Evolutionary conservation across 2,329 filamentous ascomycete species (phyloP).

Genomic region (Clarireedia sp.): DNA sequence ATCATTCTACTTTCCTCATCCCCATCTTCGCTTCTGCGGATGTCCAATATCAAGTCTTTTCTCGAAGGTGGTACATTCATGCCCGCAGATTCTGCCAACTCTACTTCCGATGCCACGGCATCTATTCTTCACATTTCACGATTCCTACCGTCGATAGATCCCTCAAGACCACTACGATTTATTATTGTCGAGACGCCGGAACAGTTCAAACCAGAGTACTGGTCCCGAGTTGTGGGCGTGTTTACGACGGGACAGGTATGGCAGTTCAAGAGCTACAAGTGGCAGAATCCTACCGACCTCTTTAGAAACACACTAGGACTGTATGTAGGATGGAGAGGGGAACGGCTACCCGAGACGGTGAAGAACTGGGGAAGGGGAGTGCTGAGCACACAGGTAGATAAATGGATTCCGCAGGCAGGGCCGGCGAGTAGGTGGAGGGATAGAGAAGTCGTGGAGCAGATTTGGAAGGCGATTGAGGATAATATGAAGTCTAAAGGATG

Average conservation of each 20-base stretch:
- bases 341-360: slow-evolving; percentile 69
- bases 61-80: slow-evolving; percentile 77
- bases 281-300: slow-evolving; percentile 78
- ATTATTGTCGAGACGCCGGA: slow-evolving; percentile 90
- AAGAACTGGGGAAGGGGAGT: slow-evolving; percentile 82
- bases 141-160: slow-evolving; percentile 61
- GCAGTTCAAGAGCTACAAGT: slow-evolving; percentile 99
- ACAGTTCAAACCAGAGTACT: slow-evolving; percentile 97
- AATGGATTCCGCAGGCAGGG: slow-evolving; percentile 55
- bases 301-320: slow-evolving; percentile 84
- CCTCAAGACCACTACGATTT: slow-evolving; percentile 72
- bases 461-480: slow-evolving; percentile 84
- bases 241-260: slow-evolving; percentile 97
- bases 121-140: slow-evolving; percentile 85
- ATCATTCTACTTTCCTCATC: slow-evolving; percentile 97
- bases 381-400: slow-evolving; percentile 70
- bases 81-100: slow-evolving; percentile 57
- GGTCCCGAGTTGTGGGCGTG: slow-evolving; percentile 88
- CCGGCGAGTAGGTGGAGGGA: slow-evolving; percentile 63
- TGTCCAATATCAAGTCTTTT: slow-evolving; percentile 94
- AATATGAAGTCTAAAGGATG: slow-evolving; percentile 83
- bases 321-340: slow-evolving; percentile 85
- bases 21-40: slow-evolving; percentile 85
- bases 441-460: slow-evolving; percentile 82
- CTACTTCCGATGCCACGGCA: slow-evolving; percentile 54